Evolutionary conservation across 1,139 yeast genomes (phyloP), one percentile per base, ranked within the genome.

Genomic region (Debaryomycetaceae sp.): DNA sequence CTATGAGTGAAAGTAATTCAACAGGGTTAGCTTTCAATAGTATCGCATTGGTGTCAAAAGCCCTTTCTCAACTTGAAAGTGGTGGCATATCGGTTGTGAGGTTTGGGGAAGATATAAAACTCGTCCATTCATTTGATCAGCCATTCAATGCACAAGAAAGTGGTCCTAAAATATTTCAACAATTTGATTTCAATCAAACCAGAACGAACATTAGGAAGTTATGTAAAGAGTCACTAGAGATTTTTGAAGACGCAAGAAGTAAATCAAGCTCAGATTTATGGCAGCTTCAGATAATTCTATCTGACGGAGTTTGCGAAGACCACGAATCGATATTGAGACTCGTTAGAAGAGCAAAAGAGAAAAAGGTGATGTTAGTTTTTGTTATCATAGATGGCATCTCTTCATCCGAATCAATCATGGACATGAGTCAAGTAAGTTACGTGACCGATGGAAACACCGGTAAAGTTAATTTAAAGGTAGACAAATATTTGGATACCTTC

Each of bases 261-360:
- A 62, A 72, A 4, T 69, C 78, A 6, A 75, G 75, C 52, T 66
- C 76, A 29, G 97, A 88, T 53, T 76, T 88, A 59, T 93, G 98
- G 97, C 97, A 90, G 66, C 74, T 95, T 52, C 89, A 95, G 62
- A 89, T 95, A 49, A 86, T 95, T 50, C 77, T 95, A 38, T 88
- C 97, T 4, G 99, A 93, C 69, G 99, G 99, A 67, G 89, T 93
- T 41, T 91, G 97, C 64, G 99, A 93, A 63, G 95, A 89, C 62
- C 99, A 93, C 63, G 93, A 80, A 27, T 81, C 87, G 0, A 75
- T 93, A 42, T 81, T 85, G 54, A 76, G 93, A 49, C 73, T 91
- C 57, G 97, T 93, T 6, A 84, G 99, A 59, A 82, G 80, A 53
- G 99, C 99, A 1, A 79, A 96, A 57, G 98, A 93, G 55, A 88